Conservation (phyloP, 192 early-diverging fungal species). For the Coemansia furcata region DNA sequence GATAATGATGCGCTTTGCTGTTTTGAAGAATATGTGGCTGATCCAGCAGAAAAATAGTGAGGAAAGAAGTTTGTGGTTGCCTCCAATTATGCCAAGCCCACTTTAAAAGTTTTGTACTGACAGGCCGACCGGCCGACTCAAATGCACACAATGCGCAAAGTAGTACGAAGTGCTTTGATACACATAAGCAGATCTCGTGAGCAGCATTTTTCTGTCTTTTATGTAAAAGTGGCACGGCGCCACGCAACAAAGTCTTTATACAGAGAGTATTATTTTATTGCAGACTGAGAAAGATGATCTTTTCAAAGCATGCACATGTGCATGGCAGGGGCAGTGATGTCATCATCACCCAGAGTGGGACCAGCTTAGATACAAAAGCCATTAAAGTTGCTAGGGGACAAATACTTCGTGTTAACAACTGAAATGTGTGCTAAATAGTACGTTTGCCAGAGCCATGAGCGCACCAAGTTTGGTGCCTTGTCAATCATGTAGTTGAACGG, state of each 20-base stretch:
- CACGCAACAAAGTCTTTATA: not conserved
- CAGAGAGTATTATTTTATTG: not conserved
- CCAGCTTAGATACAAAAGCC: no score
- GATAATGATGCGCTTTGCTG: not conserved
- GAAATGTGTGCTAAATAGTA: no score
- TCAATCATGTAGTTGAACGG: no score
- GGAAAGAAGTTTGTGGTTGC: not conserved
- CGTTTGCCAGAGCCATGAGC: no score
- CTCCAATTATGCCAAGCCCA: not conserved
- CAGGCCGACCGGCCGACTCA: not conserved
- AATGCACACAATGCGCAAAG: not conserved
- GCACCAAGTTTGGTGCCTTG: no score
- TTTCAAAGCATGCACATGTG: not conserved
- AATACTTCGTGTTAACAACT: no score
- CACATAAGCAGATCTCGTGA: not conserved
- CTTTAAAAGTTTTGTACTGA: not conserved
- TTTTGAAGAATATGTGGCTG: not conserved
- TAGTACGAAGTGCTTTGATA: not conserved
- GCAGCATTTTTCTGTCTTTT: not conserved
- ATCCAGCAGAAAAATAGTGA: not conserved
- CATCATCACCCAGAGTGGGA: not conserved
- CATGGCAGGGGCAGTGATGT: not conserved
- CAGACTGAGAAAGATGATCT: not conserved
- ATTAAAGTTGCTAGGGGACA: no score
- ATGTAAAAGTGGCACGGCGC: not conserved